Base-by-base conservation (phyloP, 2,329 filamentous ascomycete genomes). In the Rutstroemia sp. region DNA sequence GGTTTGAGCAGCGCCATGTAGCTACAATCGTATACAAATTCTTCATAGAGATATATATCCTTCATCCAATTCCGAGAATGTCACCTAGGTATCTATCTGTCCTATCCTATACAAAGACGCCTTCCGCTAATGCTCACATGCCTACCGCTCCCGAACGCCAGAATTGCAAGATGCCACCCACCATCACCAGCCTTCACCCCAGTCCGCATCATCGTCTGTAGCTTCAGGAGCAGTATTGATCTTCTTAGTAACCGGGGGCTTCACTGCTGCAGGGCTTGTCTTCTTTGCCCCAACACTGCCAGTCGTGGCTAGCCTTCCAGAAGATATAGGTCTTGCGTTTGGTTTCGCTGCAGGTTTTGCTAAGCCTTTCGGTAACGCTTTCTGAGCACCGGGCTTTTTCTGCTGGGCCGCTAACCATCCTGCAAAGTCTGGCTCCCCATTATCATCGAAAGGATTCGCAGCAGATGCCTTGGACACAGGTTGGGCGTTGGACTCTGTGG, bases 361-460 rank as follows among this genome's bases (percentile, higher is more conserved):
- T 25, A 97, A 70, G 0, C 92, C 92, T 72, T 95, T 99, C 0
- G 92, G 92, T 54, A 97, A 69, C 2, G 86, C 75, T 62, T 88
- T 94, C 1, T 48, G 50, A 56, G 69, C 60, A 9, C 44, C 67
- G 52, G 57, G 71, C 66, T 78, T 78, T 74, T 95, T 96, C 5
- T 87, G 83, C 69, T 96, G 90, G 12, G 92, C 91, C 12, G 89
- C 91, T 21, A 97, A 73, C 92, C 94, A 97, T 5, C 91, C 92
- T 5, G 91, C 92, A 71, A 99, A 97, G 70, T 97, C 94, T 0
- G 92, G 92, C 70, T 99, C 92, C 2, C 86, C 85, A 25, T 88
- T 84, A 64, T 96, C 91, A 58, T 92, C 89, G 61, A 87, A 92
- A 0, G 86, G 78, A 6, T 78, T 73, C 30, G 68, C 54, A 42